Evolutionary conservation across 1,284 basidiomycete genomes (phyloP).

Genomic region (Agroathelia rolfsii): DNA sequence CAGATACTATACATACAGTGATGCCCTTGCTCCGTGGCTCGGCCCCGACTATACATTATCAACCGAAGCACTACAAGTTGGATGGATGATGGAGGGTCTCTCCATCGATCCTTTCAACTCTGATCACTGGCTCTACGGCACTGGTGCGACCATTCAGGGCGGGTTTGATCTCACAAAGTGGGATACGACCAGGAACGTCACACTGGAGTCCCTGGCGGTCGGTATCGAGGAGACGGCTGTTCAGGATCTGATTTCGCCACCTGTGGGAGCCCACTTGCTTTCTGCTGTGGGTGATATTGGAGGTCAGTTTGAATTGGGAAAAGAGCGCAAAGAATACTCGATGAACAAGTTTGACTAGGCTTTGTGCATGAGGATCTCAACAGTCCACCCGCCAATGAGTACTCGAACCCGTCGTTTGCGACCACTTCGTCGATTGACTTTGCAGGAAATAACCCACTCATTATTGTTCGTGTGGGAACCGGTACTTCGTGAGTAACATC

Average conservation of each 20-base stretch:
- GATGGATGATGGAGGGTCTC: slow-evolving; percentile 46
- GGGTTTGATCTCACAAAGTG: slow-evolving; percentile 45
- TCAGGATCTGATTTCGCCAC: slow-evolving; percentile 44
- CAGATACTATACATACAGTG: slow-evolving; percentile 45
- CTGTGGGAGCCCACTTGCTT: slow-evolving; percentile 35
- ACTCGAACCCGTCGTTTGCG: slow-evolving; percentile 40
- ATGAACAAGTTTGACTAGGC: slow-evolving; percentile 20
- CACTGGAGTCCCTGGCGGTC: slow-evolving; percentile 47
- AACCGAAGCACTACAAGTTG: slow-evolving; percentile 29
- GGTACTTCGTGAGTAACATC: slow-evolving; percentile 33
- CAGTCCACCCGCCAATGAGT: slow-evolving; percentile 30
- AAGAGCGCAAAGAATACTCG: not conserved
- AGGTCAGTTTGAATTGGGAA: slow-evolving; percentile 22
- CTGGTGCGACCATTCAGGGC: slow-evolving; percentile 49
- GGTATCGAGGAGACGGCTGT: slow-evolving; percentile 57
- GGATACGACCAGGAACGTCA: slow-evolving; percentile 50
- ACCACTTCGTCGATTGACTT: slow-evolving; percentile 46
- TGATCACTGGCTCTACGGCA: slow-evolving; percentile 60
- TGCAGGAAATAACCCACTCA: slow-evolving; percentile 43
- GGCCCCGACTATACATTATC: slow-evolving; percentile 36
- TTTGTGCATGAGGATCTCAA: slow-evolving; percentile 43
- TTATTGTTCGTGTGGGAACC: slow-evolving; percentile 44
- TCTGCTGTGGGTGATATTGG: slow-evolving; percentile 50
- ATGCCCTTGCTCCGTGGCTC: slow-evolving; percentile 47
- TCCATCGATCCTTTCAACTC: slow-evolving; percentile 55